Conservation (phyloP, 1,139 yeast species). For the Kurtzmaniella quercitrusa region DNA sequence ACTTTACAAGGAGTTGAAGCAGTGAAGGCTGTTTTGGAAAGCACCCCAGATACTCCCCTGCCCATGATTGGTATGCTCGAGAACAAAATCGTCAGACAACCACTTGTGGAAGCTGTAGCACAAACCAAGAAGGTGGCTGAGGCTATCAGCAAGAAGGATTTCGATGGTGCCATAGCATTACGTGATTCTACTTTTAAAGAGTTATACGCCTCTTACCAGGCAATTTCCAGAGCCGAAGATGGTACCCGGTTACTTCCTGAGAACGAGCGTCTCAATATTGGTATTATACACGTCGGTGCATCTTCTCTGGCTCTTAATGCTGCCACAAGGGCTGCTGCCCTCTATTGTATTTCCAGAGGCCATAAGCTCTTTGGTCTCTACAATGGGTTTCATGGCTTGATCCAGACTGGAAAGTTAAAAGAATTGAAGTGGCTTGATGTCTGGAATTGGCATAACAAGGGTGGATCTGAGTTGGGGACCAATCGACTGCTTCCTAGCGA, state of each 20-base stretch:
- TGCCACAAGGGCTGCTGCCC: conserved; percentile 86
- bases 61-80: conserved; percentile 92
- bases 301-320: conserved; percentile 97
- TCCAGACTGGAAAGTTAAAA: conserved; percentile 72
- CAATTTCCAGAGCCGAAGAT: conserved; percentile 69
- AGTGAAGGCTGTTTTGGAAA: conserved; percentile 83
- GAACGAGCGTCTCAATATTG: conserved; percentile 59
- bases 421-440: conserved; percentile 81
- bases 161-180: conserved; percentile 78
- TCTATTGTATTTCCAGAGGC: conserved; percentile 86
- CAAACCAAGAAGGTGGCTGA: conserved; percentile 83
- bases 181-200: conserved; percentile 88
- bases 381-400: conserved; percentile 90
- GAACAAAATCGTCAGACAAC: conserved; percentile 78
- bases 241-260: conserved; percentile 48
- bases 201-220: conserved; percentile 65
- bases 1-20: conserved; percentile 98
- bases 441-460: conserved; percentile 84
- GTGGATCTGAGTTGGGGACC: conserved; percentile 96
- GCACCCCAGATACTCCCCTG: conserved; percentile 87
- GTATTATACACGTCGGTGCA: conserved; percentile 89
- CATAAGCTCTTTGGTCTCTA: conserved; percentile 84
- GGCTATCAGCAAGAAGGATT: conserved; percentile 75
- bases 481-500: conserved; percentile 81
- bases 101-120: conserved; percentile 84